Evolutionary conservation across 805 yeast species (phyloP).

Genomic region (Monosporozyma unispora): DNA sequence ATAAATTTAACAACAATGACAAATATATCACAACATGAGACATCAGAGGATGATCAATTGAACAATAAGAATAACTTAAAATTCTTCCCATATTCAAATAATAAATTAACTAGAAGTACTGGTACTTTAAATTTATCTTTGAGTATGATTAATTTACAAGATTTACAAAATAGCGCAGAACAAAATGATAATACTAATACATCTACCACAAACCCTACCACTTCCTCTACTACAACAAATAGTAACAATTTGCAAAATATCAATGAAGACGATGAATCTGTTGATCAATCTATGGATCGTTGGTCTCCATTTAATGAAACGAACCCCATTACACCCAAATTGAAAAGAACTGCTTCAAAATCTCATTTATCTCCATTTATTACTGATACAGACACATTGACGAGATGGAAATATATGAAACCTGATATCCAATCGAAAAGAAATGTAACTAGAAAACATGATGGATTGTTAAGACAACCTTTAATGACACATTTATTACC

Average conservation of each 20-base stretch:
- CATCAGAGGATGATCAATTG: not conserved
- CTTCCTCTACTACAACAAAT: not conserved
- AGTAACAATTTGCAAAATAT: conserved; percentile 6
- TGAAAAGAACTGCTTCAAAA: conserved; percentile 22
- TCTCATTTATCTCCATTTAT: conserved; percentile 27
- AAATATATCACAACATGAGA: not conserved
- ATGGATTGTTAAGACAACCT: not conserved
- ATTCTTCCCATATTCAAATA: conserved; percentile 24
- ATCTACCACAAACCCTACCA: not conserved
- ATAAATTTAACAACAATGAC: not conserved
- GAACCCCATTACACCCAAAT: conserved; percentile 14
- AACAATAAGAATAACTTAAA: conserved; percentile 17
- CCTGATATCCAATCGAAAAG: not conserved
- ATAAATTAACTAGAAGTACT: conserved; percentile 40
- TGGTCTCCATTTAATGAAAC: conserved; percentile 20
- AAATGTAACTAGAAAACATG: not conserved
- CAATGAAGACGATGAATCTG: conserved; percentile 12
- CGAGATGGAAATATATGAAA: conserved; percentile 13
- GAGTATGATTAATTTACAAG: conserved; percentile 29
- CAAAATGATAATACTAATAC: not conserved
- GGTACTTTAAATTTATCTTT: conserved; percentile 43
- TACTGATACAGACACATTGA: conserved; percentile 17
- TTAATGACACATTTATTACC: conserved; percentile 4
- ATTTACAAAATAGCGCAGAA: not conserved
- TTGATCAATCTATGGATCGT: conserved; percentile 17